Percentiles rank a stretch among this genome's conserved stretches.
phyloP scores from a whole-genome alignment of 2,329 filamentous ascomycete genomes.

The Mariannaea sp. region DNA sequence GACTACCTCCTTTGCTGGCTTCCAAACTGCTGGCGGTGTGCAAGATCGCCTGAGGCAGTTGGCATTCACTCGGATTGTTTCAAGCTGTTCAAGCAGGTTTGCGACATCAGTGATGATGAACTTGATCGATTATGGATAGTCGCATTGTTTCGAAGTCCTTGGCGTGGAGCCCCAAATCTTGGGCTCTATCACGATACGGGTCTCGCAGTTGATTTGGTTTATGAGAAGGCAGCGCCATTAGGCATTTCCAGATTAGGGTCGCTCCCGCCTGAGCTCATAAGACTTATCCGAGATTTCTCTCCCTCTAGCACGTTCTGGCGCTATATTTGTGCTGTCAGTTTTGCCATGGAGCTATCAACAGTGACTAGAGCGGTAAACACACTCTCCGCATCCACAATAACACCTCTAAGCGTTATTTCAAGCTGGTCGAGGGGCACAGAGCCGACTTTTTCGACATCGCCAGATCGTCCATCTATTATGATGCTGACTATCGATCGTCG shows the following conservation, averaged over 20 bases:
- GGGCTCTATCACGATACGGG: not conserved
- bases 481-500: constrained; percentile 6
- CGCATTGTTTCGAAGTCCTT: not conserved
- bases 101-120: not conserved
- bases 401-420: not conserved
- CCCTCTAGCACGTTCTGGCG: not conserved
- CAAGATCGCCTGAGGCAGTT: not conserved
- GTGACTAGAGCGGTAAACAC: not conserved
- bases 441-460: not conserved
- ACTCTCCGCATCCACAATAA: not conserved
- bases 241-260: not conserved
- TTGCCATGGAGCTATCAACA: not conserved
- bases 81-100: not conserved
- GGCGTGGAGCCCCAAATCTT: not conserved
- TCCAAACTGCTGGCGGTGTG: not conserved
- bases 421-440: not conserved
- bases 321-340: not conserved
- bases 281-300: not conserved
- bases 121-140: not conserved
- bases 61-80: constrained; percentile 2
- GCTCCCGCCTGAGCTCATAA: not conserved
- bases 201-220: not conserved
- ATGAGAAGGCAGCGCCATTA: not conserved
- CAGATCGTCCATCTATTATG: not conserved
- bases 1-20: not conserved